Conservation (phyloP, 1,284 basidiomycete species). For the Moesziomyces antarcticus region DNA sequence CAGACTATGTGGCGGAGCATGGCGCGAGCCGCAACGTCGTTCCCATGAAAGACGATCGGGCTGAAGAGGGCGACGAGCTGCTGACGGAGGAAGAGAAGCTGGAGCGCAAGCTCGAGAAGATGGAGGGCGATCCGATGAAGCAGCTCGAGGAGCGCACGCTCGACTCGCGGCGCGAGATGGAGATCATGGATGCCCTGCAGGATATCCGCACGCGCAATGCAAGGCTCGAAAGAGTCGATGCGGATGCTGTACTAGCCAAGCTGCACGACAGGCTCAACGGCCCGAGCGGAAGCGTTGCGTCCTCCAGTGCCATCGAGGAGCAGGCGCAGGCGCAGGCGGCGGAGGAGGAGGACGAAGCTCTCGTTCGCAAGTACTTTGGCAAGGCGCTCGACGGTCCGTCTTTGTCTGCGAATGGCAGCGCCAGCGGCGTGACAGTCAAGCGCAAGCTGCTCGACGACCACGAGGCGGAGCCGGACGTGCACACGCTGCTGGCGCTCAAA, state of each 20-base stretch:
- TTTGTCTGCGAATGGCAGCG: neutral
- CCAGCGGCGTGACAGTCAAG: slow-evolving; percentile 21
- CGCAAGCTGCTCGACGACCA: slow-evolving; percentile 45
- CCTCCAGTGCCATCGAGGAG: slow-evolving; percentile 13
- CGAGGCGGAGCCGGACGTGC: slow-evolving; percentile 27
- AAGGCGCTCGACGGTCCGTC: slow-evolving; percentile 71
- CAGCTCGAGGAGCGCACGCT: slow-evolving; percentile 89
- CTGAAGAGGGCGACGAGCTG: slow-evolving; percentile 34
- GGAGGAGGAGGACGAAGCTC: slow-evolving; percentile 90
- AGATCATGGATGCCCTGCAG: slow-evolving; percentile 93
- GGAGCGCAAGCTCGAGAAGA: slow-evolving; percentile 28
- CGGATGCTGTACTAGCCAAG: slow-evolving; percentile 55
- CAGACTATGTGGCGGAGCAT: slow-evolving; percentile 65
- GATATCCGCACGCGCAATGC: slow-evolving; percentile 94
- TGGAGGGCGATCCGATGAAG: slow-evolving; percentile 92
- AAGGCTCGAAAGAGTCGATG: slow-evolving; percentile 77
- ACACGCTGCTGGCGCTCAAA: slow-evolving; percentile 23
- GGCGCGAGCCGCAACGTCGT: slow-evolving; percentile 65
- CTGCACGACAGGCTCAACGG: slow-evolving; percentile 8
- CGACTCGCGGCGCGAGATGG: slow-evolving; percentile 97
- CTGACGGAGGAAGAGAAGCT: slow-evolving; percentile 46
- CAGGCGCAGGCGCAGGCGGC: slow-evolving; percentile 67
- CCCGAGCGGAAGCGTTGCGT: neutral
- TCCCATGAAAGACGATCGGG: slow-evolving; percentile 44
- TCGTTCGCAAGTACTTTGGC: slow-evolving; percentile 86